Evolutionary conservation across 805 yeast species (phyloP).

Genomic region (Phaffomyces opuntiae): DNA sequence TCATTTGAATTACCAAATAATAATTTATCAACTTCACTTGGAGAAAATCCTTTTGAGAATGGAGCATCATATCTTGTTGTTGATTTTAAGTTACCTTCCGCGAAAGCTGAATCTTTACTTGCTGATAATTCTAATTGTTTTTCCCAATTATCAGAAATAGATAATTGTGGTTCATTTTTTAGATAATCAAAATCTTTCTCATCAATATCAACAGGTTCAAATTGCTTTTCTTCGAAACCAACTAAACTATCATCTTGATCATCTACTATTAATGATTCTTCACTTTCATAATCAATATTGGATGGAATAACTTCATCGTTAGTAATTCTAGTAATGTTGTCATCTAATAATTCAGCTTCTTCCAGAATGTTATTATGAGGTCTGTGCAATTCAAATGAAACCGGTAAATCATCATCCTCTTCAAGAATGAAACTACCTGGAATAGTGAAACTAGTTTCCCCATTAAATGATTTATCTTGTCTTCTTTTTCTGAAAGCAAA

Average conservation of each 20-base stretch:
- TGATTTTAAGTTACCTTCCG: conserved; percentile 10
- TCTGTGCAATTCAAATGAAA: conserved; percentile 1
- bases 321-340: background rate
- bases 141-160: conserved; percentile 56
- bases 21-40: conserved; percentile 37
- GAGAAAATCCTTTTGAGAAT: conserved; percentile 19
- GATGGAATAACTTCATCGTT: conserved; percentile 6
- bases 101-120: conserved; percentile 18
- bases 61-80: conserved; percentile 20
- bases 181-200: conserved; percentile 39
- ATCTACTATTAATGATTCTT: conserved; percentile 12
- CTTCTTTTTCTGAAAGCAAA: conserved; percentile 28
- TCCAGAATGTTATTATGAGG: conserved; percentile 1
- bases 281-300: conserved; percentile 5
- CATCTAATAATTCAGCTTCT: conserved; percentile 4
- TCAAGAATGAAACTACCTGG: conserved; percentile 23
- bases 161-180: conserved; percentile 38
- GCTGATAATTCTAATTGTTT: conserved; percentile 51
- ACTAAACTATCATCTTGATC: conserved; percentile 1
- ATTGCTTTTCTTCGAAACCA: conserved; percentile 43
- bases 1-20: conserved; percentile 42
- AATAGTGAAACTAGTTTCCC: conserved; percentile 16
- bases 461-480: conserved; percentile 15
- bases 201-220: conserved; percentile 54
- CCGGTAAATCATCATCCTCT: conserved; percentile 1